phyloP scores from a whole-genome alignment of 768 basidiomycete genomes.

The Psilocybe sp. region DNA sequence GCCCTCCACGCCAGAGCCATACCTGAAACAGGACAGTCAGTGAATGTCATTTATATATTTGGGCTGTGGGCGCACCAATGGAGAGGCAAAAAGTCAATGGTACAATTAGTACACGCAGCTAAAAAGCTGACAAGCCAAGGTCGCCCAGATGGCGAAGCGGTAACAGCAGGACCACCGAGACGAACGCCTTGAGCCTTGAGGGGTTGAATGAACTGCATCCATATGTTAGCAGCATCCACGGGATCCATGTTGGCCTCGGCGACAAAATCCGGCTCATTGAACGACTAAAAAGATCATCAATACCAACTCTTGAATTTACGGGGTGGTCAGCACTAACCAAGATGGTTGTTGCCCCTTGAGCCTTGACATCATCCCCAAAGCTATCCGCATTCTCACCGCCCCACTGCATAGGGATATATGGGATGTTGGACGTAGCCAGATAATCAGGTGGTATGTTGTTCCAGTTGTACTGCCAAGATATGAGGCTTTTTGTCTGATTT shows the following conservation, averaged over 20 bases:
- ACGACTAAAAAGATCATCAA: slow-evolving; percentile 33
- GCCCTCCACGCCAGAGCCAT: slow-evolving; percentile 51
- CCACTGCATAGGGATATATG: slow-evolving; percentile 56
- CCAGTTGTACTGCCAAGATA: slow-evolving; percentile 58
- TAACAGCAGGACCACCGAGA: slow-evolving; percentile 58
- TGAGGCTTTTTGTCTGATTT: slow-evolving; percentile 41
- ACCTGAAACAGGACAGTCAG: slow-evolving; percentile 31
- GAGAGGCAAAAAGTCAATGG: slow-evolving; percentile 47
- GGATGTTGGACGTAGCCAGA: slow-evolving; percentile 39
- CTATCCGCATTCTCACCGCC: slow-evolving; percentile 37
- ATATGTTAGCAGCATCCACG: slow-evolving; percentile 45
- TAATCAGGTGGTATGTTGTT: slow-evolving; percentile 39
- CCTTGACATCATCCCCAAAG: slow-evolving; percentile 34
- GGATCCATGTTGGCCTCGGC: slow-evolving; percentile 45
- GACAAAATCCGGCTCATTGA: slow-evolving; percentile 55
- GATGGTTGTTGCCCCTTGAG: slow-evolving; percentile 46
- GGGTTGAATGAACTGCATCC: slow-evolving; percentile 58
- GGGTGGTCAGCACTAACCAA: slow-evolving; percentile 33
- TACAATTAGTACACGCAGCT: slow-evolving; percentile 46
- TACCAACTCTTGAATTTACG: background rate
- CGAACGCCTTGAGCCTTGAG: slow-evolving; percentile 45
- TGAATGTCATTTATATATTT: background rate
- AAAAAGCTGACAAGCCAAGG: slow-evolving; percentile 57
- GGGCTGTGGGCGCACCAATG: slow-evolving; percentile 36
- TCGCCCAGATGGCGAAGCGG: slow-evolving; percentile 46